Conservation (phyloP, 441 rosid genomes). For the Pelargonium australe region DNA sequence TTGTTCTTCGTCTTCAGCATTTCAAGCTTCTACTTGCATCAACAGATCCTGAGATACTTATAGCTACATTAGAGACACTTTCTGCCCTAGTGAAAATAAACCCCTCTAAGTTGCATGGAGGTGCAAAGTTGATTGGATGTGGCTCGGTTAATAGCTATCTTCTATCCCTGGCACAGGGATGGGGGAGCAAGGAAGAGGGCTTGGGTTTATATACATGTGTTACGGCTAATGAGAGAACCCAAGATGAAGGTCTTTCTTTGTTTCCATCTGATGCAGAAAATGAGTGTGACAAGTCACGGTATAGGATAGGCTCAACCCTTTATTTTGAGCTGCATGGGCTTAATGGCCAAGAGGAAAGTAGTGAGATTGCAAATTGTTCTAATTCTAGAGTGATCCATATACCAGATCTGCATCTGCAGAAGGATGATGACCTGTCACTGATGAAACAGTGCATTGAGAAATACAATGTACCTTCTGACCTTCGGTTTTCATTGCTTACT, state of each 20-base stretch:
- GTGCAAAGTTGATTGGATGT: slow-evolving; percentile 82
- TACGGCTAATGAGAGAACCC: slow-evolving; percentile 79
- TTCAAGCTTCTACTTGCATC: slow-evolving; percentile 90
- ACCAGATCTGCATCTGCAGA: slow-evolving; percentile 71
- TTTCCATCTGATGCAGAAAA: slow-evolving; percentile 73
- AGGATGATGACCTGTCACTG: slow-evolving; percentile 80
- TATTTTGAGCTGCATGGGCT: slow-evolving; percentile 84
- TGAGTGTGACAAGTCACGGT: slow-evolving; percentile 53
- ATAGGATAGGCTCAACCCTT: slow-evolving; percentile 80
- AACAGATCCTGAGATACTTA: slow-evolving; percentile 90
- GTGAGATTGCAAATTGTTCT: slow-evolving; percentile 31
- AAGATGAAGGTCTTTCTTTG: slow-evolving; percentile 76
- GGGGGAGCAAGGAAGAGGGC: slow-evolving; percentile 99
- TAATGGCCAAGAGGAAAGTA: slow-evolving; percentile 39
- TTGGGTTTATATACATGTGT: slow-evolving; percentile 90
- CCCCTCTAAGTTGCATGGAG: slow-evolving; percentile 83
- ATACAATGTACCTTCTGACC: slow-evolving; percentile 64
- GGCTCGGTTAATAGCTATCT: slow-evolving; percentile 77
- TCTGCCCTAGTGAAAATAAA: slow-evolving; percentile 84
- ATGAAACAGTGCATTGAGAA: slow-evolving; percentile 85
- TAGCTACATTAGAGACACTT: slow-evolving; percentile 84
- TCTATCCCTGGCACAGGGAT: slow-evolving; percentile 88
- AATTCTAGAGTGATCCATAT: slow-evolving; percentile 59
- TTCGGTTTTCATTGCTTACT: slow-evolving; percentile 79
- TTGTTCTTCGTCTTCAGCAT: slow-evolving; percentile 49